These are phyloP conservation scores for Torulaspora gathmanii DNA, from an alignment of 805 yeast genomes.

Conservation along the genomic window DNA sequence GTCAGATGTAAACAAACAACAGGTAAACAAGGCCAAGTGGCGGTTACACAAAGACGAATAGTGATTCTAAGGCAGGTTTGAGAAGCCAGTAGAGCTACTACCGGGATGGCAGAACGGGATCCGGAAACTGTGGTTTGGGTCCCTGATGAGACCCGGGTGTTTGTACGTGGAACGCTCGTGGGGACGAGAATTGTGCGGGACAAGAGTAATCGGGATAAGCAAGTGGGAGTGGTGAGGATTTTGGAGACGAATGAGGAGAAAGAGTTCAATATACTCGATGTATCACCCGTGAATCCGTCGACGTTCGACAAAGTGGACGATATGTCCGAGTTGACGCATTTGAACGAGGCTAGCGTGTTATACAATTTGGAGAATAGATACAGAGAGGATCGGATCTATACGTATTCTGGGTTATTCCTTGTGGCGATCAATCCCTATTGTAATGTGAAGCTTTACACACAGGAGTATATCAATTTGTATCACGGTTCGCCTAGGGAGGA, in stretches of 20 bases:
- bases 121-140: slow-evolving; percentile 28
- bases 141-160: slow-evolving; percentile 29
- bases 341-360: slow-evolving; percentile 94
- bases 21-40: background rate
- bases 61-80: background rate
- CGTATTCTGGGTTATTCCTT: slow-evolving; percentile 90
- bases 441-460: slow-evolving; percentile 63
- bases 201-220: slow-evolving; percentile 20
- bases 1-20: slow-evolving; percentile 1
- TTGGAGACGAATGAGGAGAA: slow-evolving; percentile 15
- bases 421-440: slow-evolving; percentile 95
- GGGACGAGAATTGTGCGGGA: slow-evolving; percentile 20
- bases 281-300: slow-evolving; percentile 65
- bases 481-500: slow-evolving; percentile 45
- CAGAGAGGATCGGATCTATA: slow-evolving; percentile 72
- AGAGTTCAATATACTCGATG: slow-evolving; percentile 34
- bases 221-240: slow-evolving; percentile 19
- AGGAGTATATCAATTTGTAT: slow-evolving; percentile 52
- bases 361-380: slow-evolving; percentile 77
- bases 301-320: slow-evolving; percentile 88
- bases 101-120: slow-evolving; percentile 12
- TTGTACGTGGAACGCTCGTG: slow-evolving; percentile 28
- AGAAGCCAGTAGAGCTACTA: background rate
- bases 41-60: slow-evolving; percentile 1
- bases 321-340: slow-evolving; percentile 90